phyloP scores from a whole-genome alignment of 2,329 filamentous ascomycete genomes.

The Botrytis squamosa region DNA sequence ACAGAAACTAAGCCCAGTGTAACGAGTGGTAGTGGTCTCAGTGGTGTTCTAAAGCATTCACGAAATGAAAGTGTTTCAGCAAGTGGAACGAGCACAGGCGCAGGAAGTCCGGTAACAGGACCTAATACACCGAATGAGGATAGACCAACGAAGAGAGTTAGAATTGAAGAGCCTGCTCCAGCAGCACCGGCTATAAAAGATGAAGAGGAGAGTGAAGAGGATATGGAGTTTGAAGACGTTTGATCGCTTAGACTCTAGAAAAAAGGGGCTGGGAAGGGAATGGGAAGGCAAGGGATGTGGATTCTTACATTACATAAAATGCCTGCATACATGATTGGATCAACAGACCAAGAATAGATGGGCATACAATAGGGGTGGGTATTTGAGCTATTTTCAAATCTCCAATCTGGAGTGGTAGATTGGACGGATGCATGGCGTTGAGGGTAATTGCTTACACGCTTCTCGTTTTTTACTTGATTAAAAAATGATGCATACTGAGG shows the following conservation, averaged over 20 bases:
- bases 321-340: conserved; percentile 5
- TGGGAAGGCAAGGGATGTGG: not conserved
- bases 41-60: conserved; percentile 34
- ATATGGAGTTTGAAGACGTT: conserved; percentile 60
- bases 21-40: conserved; percentile 27
- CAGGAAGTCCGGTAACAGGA: conserved; percentile 39
- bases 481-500: conserved; percentile 1
- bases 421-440: conserved; percentile 17
- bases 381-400: not conserved
- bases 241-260: conserved; percentile 22
- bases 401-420: not conserved
- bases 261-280: not conserved
- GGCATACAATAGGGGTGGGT: not conserved
- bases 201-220: conserved; percentile 52
- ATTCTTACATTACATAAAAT: conserved; percentile 8
- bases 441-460: not conserved
- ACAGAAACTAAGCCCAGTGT: conserved; percentile 27
- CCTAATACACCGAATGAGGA: conserved; percentile 43
- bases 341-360: not conserved
- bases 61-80: conserved; percentile 34
- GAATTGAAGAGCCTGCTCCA: conserved; percentile 50
- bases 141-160: conserved; percentile 58
- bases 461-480: not conserved
- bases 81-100: conserved; percentile 38
- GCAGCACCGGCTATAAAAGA: conserved; percentile 39